These are phyloP conservation scores for Paraconiothyrium sp. DNA, from an alignment of 2,329 filamentous ascomycete species.

Conservation along the genomic window DNA sequence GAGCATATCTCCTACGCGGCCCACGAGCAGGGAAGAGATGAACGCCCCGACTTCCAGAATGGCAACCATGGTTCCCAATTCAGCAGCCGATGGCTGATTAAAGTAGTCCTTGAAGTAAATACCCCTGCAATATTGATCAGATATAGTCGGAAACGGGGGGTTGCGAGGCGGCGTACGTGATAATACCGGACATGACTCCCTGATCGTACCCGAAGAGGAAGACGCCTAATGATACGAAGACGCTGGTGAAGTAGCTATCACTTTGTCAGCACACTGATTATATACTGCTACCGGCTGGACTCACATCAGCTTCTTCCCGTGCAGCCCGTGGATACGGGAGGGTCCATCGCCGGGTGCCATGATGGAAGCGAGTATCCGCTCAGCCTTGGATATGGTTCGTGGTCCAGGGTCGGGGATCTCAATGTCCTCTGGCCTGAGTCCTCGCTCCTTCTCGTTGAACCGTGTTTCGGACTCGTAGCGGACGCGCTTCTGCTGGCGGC, in stretches of 20 bases:
- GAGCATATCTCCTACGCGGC: conserved; percentile 89
- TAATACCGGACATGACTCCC: conserved; percentile 83
- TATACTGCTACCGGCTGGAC: conserved; percentile 46
- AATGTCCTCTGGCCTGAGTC: conserved; percentile 76
- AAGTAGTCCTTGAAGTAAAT: conserved; percentile 92
- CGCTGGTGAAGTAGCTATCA: conserved; percentile 88
- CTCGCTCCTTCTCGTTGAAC: conserved; percentile 53
- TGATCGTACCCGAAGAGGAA: conserved; percentile 92
- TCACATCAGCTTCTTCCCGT: conserved; percentile 93
- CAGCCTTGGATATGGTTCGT: conserved; percentile 69
- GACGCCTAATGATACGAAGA: conserved; percentile 86
- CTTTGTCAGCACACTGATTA: conserved; percentile 21
- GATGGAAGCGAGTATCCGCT: conserved; percentile 79
- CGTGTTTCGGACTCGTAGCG: conserved; percentile 68
- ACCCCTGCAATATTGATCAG: conserved; percentile 66
- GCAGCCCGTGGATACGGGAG: conserved; percentile 86
- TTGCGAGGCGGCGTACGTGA: conserved; percentile 65
- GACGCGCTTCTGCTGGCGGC: conserved; percentile 69
- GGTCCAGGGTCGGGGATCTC: conserved; percentile 75
- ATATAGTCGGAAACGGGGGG: conserved; percentile 31
- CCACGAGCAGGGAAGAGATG: conserved; percentile 85
- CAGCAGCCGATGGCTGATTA: conserved; percentile 82
- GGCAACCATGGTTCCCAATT: conserved; percentile 96
- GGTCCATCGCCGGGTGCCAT: conserved; percentile 80
- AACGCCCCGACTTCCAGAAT: conserved; percentile 95